phyloP scores from a whole-genome alignment of 129 eudicot species.

The Heracleum sosnowskyi region DNA sequence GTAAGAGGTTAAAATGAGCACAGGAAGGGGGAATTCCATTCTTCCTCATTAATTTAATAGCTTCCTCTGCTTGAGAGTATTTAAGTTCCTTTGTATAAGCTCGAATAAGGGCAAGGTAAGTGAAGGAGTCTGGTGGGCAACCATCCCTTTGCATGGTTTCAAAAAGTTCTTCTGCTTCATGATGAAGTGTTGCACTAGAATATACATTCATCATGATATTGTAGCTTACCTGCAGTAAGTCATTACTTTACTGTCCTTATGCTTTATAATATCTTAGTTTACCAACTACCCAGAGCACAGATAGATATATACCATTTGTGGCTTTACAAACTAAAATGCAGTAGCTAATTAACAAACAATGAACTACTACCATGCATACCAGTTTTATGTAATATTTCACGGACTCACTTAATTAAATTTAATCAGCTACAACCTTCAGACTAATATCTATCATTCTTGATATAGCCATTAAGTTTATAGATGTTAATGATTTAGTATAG shows the following conservation, averaged over 20 bases:
- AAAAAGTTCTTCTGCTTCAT: slow-evolving; percentile 55
- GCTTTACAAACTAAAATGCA: not conserved
- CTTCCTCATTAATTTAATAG: slow-evolving; percentile 49
- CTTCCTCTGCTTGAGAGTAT: slow-evolving; percentile 54
- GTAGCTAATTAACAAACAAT: not conserved
- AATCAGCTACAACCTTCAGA: not conserved
- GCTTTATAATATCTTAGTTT: not conserved
- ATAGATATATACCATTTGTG: not conserved
- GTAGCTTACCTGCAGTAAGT: slow-evolving; percentile 66
- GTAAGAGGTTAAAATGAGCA: slow-evolving; percentile 57
- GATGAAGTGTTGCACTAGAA: slow-evolving; percentile 44
- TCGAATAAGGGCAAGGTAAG: slow-evolving; percentile 65
- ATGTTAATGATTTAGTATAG: not conserved
- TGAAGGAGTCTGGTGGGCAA: slow-evolving; percentile 50
- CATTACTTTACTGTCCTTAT: not conserved
- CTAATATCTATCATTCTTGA: not conserved
- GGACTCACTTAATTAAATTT: not conserved
- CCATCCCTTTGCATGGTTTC: slow-evolving; percentile 44
- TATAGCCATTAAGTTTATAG: not conserved
- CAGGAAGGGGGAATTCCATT: slow-evolving; percentile 48
- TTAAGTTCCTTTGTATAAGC: slow-evolving; percentile 43
- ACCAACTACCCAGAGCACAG: not conserved
- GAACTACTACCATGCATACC: not conserved
- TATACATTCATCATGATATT: slow-evolving; percentile 65
- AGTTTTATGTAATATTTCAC: not conserved